These are phyloP conservation scores for Leccinellum luteum DNA, from an alignment of 768 basidiomycete genomes.

Conservation along the genomic window DNA sequence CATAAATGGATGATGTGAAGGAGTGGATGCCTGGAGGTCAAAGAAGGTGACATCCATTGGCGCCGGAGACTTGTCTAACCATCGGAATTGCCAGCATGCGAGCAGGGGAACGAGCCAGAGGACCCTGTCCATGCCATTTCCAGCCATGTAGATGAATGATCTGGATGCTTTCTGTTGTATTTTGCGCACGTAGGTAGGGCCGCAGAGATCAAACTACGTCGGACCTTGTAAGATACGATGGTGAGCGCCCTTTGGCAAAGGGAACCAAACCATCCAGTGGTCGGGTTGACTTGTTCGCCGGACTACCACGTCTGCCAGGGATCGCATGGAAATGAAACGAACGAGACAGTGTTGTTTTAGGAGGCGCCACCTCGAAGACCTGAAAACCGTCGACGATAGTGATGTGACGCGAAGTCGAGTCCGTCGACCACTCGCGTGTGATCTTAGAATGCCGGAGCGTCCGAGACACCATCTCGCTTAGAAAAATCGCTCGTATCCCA, in stretches of 20 bases:
- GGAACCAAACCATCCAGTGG: slow-evolving; percentile 26
- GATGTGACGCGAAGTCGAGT: not conserved
- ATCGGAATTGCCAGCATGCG: slow-evolving; percentile 11
- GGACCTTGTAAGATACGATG: slow-evolving; percentile 3
- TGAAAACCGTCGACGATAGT: not conserved
- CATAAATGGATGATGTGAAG: slow-evolving; percentile 17
- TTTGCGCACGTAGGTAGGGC: not conserved
- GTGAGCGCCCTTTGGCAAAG: slow-evolving; percentile 3
- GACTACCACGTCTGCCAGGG: not conserved
- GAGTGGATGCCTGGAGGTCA: slow-evolving; percentile 13
- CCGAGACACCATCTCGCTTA: not conserved
- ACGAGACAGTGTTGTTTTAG: not conserved
- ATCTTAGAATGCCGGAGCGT: not conserved
- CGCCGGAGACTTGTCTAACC: slow-evolving; percentile 13
- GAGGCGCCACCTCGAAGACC: not conserved
- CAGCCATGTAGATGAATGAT: slow-evolving; percentile 4
- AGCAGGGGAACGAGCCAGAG: not conserved
- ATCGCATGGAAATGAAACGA: not conserved
- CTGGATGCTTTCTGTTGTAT: slow-evolving; percentile 9
- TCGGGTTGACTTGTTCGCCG: not conserved
- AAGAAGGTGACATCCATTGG: slow-evolving; percentile 11
- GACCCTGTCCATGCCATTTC: slow-evolving; percentile 13
- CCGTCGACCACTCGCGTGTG: not conserved
- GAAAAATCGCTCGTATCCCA: not conserved
- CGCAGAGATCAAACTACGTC: slow-evolving; percentile 1